phyloP scores from a whole-genome alignment of 257 asterid genomes.

The Gentiana dahurica region DNA sequence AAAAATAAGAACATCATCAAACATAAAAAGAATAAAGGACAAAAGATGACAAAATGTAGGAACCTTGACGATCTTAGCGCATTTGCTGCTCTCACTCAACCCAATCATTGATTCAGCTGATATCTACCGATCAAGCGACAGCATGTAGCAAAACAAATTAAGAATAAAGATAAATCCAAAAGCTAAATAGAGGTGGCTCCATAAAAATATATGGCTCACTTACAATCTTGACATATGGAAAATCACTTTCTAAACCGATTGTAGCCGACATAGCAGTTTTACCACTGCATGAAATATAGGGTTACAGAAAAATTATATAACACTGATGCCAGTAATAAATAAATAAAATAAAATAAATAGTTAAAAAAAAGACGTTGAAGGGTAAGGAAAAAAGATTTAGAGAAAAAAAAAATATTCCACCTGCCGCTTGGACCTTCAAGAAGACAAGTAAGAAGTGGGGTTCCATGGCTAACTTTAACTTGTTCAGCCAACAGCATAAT shows the following conservation, averaged over 20 bases:
- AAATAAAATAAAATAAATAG: neutral
- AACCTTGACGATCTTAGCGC: conserved; percentile 93
- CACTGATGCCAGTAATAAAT: neutral
- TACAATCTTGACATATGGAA: conserved; percentile 95
- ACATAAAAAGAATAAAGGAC: neutral
- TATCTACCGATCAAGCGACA: conserved; percentile 40
- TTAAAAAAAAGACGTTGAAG: neutral
- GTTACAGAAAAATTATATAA: neutral
- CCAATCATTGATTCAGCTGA: conserved; percentile 98
- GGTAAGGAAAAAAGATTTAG: conserved; percentile 6
- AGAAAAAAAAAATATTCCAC: conserved; percentile 26
- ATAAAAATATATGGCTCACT: conserved; percentile 22
- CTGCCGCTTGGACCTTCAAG: conserved; percentile 99
- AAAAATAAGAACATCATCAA: neutral
- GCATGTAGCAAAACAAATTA: conserved; percentile 6
- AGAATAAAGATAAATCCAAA: too few relatives aligned
- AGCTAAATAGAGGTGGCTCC: conserved; percentile 4
- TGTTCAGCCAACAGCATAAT: conserved; percentile 82
- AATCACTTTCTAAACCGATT: conserved; percentile 80
- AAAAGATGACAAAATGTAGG: conserved; percentile 7
- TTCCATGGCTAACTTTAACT: conserved; percentile 82
- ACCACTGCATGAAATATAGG: conserved; percentile 53
- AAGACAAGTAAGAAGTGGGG: conserved; percentile 88
- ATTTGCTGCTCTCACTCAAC: conserved; percentile 88
- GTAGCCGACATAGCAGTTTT: conserved; percentile 97